Evolutionary conservation across 2,329 filamentous ascomycete species (phyloP).

Genomic region (Coniochaeta sp.): DNA sequence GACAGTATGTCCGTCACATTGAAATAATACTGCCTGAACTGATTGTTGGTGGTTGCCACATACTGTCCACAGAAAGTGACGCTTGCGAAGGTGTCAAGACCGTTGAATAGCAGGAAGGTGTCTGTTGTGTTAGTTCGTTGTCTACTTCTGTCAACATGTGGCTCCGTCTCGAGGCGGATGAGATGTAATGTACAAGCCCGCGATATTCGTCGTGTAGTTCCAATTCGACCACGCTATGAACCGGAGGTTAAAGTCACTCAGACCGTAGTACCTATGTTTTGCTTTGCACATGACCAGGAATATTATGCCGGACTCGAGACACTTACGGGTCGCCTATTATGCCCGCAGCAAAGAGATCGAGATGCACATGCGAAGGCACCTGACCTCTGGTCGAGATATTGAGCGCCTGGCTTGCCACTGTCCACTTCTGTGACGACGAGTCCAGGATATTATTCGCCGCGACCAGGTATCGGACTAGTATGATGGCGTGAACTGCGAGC

Average conservation of each 20-base stretch:
- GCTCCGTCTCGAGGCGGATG: not conserved
- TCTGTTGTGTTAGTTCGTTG: conserved; percentile 21
- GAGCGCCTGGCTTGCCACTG: conserved; percentile 32
- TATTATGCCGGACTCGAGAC: not conserved
- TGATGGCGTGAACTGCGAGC: not conserved
- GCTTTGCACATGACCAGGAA: not conserved
- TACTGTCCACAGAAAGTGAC: conserved; percentile 46
- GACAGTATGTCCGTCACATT: conserved; percentile 41
- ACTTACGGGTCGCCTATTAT: conserved; percentile 41
- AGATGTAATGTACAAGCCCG: conserved; percentile 26
- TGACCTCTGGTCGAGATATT: conserved; percentile 46
- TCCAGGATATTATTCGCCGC: conserved; percentile 25
- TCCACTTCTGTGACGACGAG: conserved; percentile 34
- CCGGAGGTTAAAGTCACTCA: conserved; percentile 53
- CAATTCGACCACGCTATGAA: conserved; percentile 54
- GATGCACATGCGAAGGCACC: conserved; percentile 51
- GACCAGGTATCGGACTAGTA: not conserved
- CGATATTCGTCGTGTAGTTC: conserved; percentile 50
- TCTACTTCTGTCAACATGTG: not conserved
- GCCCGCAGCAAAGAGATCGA: conserved; percentile 46
- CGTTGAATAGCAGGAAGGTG: conserved; percentile 54
- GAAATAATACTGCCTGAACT: conserved; percentile 56
- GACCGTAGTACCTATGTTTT: conserved; percentile 35
- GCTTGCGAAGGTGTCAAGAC: conserved; percentile 53
- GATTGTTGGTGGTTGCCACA: conserved; percentile 52